phyloP scores from a whole-genome alignment of 1,139 yeast genomes.

The Kurtzmaniella natalensis region DNA sequence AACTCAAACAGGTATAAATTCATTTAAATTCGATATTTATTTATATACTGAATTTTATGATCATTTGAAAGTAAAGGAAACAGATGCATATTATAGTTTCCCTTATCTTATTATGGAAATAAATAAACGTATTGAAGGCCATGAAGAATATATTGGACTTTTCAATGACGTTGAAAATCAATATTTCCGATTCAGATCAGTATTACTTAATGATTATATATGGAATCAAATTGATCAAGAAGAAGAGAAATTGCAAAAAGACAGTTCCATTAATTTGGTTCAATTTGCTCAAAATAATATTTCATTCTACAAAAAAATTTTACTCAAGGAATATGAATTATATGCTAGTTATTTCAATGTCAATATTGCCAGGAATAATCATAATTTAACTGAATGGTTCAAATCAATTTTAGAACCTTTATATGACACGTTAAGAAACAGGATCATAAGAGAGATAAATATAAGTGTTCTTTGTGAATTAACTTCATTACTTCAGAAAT shows the following conservation, averaged over 20 bases:
- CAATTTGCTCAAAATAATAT: conserved; percentile 58
- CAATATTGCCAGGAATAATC: conserved; percentile 14
- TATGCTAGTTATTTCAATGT: conserved; percentile 49
- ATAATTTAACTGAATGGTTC: conserved; percentile 49
- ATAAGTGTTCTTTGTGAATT: conserved; percentile 70
- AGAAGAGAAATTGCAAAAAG: conserved; percentile 8
- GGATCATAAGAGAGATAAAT: conserved; percentile 63
- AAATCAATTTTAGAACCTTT: conserved; percentile 67
- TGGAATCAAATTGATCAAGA: conserved; percentile 28
- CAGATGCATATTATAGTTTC: conserved; percentile 23
- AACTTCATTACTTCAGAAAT: conserved; percentile 64
- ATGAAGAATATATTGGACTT: conserved; percentile 63
- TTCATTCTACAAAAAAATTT: conserved; percentile 52
- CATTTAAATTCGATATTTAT: conserved; percentile 22
- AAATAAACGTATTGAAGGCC: conserved; percentile 40
- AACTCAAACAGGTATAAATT: conserved; percentile 4
- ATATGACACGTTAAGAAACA: conserved; percentile 63
- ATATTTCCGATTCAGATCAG: conserved; percentile 56
- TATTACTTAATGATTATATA: conserved; percentile 42
- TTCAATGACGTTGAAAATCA: conserved; percentile 59
- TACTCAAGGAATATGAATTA: conserved; percentile 57
- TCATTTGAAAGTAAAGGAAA: conserved; percentile 21
- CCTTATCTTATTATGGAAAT: conserved; percentile 48
- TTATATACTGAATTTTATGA: conserved; percentile 52
- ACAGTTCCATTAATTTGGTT: conserved; percentile 32